phyloP scores from a whole-genome alignment of 106 monocot genomes.

The Apostasia shenzhenica region DNA sequence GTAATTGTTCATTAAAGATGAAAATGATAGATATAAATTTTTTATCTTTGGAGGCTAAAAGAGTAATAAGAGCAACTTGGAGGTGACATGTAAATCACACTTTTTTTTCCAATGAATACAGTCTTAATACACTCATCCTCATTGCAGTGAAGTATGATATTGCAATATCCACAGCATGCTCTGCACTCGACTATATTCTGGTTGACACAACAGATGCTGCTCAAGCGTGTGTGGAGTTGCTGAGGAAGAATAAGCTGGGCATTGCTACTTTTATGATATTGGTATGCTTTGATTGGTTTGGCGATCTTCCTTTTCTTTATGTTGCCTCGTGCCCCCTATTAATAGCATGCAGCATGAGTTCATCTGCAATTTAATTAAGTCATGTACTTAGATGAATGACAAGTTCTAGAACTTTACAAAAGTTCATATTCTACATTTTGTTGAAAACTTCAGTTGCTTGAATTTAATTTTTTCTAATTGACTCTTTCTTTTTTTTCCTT shows the following conservation, averaged over 20 bases:
- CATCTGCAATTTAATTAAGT: too few species aligned
- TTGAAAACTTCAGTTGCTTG: background rate
- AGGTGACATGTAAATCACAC: too few species aligned
- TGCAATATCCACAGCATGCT: constrained; percentile 90
- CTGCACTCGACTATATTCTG: constrained; percentile 84
- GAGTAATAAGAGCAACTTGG: too few species aligned
- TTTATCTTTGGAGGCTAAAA: too few species aligned
- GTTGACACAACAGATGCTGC: constrained; percentile 91
- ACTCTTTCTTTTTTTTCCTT: too few species aligned
- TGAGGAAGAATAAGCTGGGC: constrained; percentile 76
- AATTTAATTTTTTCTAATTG: background rate
- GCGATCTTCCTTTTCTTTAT: background rate
- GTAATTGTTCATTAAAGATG: too few species aligned
- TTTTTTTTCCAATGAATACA: too few species aligned
- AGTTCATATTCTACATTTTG: background rate
- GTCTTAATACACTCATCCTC: background rate
- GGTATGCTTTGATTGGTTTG: constrained; percentile 33
- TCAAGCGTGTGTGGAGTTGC: constrained; percentile 88
- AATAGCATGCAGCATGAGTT: background rate
- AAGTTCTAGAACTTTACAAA: too few species aligned
- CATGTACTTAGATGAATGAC: too few species aligned
- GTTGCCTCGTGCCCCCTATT: background rate
- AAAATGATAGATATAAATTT: too few species aligned
- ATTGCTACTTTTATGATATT: constrained; percentile 94
- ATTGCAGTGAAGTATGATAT: constrained; percentile 92